Base-by-base conservation (phyloP, 1,139 yeast genomes). In the Yamadazyma spencermartinsiae region DNA sequence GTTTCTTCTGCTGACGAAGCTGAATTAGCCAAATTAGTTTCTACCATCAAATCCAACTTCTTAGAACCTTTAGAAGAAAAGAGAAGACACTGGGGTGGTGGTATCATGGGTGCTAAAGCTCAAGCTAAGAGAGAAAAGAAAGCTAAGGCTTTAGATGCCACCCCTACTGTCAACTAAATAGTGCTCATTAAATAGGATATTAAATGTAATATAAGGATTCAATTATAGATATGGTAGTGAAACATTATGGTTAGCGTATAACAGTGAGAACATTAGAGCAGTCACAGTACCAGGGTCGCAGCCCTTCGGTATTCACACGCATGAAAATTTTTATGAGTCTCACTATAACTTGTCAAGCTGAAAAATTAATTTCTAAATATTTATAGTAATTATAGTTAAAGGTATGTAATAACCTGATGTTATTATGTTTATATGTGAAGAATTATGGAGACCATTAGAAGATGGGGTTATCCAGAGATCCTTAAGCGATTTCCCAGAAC, bases 81-180 rank as follows among this genome's bases (percentile, higher is more conserved):
- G 70, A 90, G 95, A 81, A 88, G 87, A 77, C 95, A 88, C 84
- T 90, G 98, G 98, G 98, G 98, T 82, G 98, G 98, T 80, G 98
- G 98, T 82, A 67, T 86, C 72, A 78, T 92, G 80, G 97, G 98
- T 71, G 76, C 86, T 60, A 90, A 90, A 80, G 87, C 97, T 61
- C 79, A 76, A 61, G 92, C 80, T 60, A 86, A 83, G 76, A 68
- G 55, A 40, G 72, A 68, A 40, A 70, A 72, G 67, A 70, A 55
- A 51, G 73, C 71, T 36, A 72, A 68, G 62, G 53, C 58, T 38
- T 58, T 65, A 45, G 76, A 68, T 35, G 60, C 44, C 38, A 55
- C 56, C n/a, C 25, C 33, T n/a, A 30, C 25, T 30, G 31, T 33
- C 46, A 31, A 15, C 25, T 8, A 19, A 17, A 16, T 29, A n/a